Conservation (phyloP, 2,329 filamentous ascomycete genomes). For the Fusarium cicatricum region DNA sequence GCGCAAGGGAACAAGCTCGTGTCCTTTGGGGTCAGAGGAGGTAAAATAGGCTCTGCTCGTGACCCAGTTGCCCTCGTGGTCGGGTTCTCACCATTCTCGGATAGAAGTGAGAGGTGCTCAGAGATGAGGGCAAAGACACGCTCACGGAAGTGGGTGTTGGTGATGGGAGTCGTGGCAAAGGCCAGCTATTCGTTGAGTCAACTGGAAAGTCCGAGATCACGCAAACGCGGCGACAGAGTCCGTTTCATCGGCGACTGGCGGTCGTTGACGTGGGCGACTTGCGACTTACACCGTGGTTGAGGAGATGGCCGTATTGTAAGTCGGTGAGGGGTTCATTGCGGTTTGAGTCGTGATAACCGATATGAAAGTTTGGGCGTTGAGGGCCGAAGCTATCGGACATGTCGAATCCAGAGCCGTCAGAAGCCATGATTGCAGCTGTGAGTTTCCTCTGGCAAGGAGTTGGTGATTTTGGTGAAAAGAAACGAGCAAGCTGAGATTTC, state of each 20-base stretch:
- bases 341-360: conserved; percentile 77
- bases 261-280: conserved; percentile 9
- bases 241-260: background rate
- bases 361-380: conserved; percentile 63
- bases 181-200: conserved; percentile 66
- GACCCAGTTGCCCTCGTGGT: conserved; percentile 55
- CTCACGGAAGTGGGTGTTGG: conserved; percentile 74
- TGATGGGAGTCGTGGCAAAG: conserved; percentile 81
- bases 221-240: background rate
- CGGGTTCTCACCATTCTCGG: conserved; percentile 49
- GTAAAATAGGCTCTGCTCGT: conserved; percentile 65
- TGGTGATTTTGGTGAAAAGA: conserved; percentile 11
- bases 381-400: conserved; percentile 41
- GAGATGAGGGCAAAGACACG: conserved; percentile 71
- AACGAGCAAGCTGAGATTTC: conserved; percentile 38
- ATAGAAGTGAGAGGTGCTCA: conserved; percentile 59
- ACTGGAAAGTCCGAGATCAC: conserved; percentile 11
- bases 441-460: background rate
- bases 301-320: conserved; percentile 70
- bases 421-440: conserved; percentile 35
- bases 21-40: conserved; percentile 80
- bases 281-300: conserved; percentile 72
- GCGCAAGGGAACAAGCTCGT: conserved; percentile 75
- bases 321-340: conserved; percentile 68
- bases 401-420: conserved; percentile 29